Percentiles rank a stretch among this genome's conserved stretches.
Evolutionary conservation across 2,329 filamentous ascomycete genomes (phyloP).

Genomic region (Microthyrium microscopicum): DNA sequence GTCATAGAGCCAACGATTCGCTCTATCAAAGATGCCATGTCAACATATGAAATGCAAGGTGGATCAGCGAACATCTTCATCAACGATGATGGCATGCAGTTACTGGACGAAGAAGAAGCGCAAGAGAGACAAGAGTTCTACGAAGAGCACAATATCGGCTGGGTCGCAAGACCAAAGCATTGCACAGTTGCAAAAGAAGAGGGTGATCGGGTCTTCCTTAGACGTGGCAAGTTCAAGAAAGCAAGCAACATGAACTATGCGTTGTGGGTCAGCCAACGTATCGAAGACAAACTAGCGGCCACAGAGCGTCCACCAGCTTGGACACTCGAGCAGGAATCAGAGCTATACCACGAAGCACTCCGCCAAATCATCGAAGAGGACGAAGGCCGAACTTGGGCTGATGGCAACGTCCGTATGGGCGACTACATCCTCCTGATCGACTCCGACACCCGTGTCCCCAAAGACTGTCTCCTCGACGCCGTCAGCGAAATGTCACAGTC

Average conservation of each 20-base stretch:
- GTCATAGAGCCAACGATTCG: conserved; percentile 62
- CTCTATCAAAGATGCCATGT: conserved; percentile 51
- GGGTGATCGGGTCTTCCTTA: conserved; percentile 29
- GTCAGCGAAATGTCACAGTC: conserved; percentile 71
- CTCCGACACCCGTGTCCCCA: conserved; percentile 58
- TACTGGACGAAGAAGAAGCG: conserved; percentile 32
- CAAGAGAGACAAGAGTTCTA: conserved; percentile 30
- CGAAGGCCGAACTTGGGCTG: conserved; percentile 38
- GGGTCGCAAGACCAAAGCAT: conserved; percentile 32
- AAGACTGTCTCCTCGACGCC: conserved; percentile 61
- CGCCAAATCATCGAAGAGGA: conserved; percentile 36
- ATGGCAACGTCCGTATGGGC: conserved; percentile 42
- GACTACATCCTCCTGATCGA: conserved; percentile 54
- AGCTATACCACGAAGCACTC: conserved; percentile 34
- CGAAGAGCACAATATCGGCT: conserved; percentile 33
- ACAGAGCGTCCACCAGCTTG: conserved; percentile 37
- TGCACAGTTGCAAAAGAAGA: conserved; percentile 34
- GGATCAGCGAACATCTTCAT: conserved; percentile 51
- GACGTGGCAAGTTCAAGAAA: conserved; percentile 54
- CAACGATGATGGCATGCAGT: conserved; percentile 53
- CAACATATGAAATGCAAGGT: conserved; percentile 37
- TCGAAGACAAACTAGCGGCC: conserved; percentile 49
- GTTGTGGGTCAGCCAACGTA: conserved; percentile 43
- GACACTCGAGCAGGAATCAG: conserved; percentile 20
- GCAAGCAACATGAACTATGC: conserved; percentile 51